phyloP scores from a whole-genome alignment of 495 filamentous ascomycete genomes.

The Aspergillus steynii region DNA sequence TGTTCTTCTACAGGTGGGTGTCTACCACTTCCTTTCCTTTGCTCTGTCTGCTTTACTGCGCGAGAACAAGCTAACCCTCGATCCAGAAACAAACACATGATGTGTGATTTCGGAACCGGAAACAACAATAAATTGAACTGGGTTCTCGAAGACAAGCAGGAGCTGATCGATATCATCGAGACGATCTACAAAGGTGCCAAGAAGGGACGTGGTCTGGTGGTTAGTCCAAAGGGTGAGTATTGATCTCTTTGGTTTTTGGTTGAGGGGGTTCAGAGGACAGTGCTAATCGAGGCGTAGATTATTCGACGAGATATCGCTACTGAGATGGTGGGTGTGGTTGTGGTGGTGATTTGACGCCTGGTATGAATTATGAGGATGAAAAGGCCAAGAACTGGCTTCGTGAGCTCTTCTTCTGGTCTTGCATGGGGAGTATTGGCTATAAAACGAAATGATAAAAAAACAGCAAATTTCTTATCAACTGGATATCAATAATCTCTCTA shows the following conservation, averaged over 20 bases:
- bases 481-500: too few relatives aligned
- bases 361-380: not conserved
- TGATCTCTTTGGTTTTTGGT: not conserved
- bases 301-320: slow-evolving; percentile 82
- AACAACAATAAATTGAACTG: slow-evolving; percentile 99
- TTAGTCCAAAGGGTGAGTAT: slow-evolving; percentile 78
- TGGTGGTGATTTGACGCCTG: not conserved
- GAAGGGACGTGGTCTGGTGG: slow-evolving; percentile 93
- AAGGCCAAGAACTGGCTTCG: not conserved
- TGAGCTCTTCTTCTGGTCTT: not conserved
- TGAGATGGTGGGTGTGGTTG: slow-evolving; percentile 32
- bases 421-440: not conserved
- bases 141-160: slow-evolving; percentile 97
- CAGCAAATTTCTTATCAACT: too few relatives aligned
- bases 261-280: too few relatives aligned
- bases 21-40: too few relatives aligned
- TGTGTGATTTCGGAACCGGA: slow-evolving; percentile 95
- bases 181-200: slow-evolving; percentile 96
- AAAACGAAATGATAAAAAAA: too few relatives aligned
- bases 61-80: not conserved
- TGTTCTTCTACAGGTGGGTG: slow-evolving; percentile 77
- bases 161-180: slow-evolving; percentile 97
- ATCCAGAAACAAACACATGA: slow-evolving; percentile 90
- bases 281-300: slow-evolving; percentile 48
- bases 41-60: not conserved